Evolutionary conservation across 768 basidiomycete genomes (phyloP).

Genomic region (Russula sp.): DNA sequence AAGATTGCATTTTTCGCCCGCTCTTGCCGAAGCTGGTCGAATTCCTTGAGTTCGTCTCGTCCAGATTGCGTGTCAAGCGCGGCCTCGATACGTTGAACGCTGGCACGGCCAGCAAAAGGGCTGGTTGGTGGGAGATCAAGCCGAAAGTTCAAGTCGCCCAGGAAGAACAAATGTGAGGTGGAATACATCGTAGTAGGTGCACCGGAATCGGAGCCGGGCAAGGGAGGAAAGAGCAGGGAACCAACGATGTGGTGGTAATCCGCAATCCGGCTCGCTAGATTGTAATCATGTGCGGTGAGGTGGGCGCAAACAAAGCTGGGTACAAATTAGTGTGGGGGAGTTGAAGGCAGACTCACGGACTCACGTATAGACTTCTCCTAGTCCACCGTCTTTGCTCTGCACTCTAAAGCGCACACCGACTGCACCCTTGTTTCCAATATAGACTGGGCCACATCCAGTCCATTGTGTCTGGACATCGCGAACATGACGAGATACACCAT

Average conservation of each 20-base stretch:
- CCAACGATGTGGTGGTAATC: constrained; percentile 83
- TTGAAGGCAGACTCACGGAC: constrained; percentile 36
- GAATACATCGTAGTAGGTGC: constrained; percentile 65
- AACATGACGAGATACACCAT: constrained; percentile 55
- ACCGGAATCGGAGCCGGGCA: constrained; percentile 40
- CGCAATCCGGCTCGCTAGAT: constrained; percentile 60
- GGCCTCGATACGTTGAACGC: constrained; percentile 41
- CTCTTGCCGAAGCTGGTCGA: constrained; percentile 67
- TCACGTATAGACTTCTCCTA: constrained; percentile 83
- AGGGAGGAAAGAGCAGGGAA: constrained; percentile 71
- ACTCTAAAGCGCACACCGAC: constrained; percentile 85
- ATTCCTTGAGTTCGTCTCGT: constrained; percentile 62
- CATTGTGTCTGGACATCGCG: constrained; percentile 69
- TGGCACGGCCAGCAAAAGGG: constrained; percentile 41
- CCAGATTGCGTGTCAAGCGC: constrained; percentile 41
- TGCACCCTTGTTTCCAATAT: constrained; percentile 95
- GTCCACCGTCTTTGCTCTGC: constrained; percentile 48
- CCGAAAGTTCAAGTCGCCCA: constrained; percentile 94
- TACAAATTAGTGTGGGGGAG: constrained; percentile 9
- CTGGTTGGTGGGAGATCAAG: constrained; percentile 60
- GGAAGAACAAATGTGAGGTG: constrained; percentile 87
- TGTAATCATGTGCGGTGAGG: constrained; percentile 75
- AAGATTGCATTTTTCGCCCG: constrained; percentile 63
- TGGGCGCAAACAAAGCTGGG: constrained; percentile 89
- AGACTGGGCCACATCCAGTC: constrained; percentile 67